Evolutionary conservation across 1,284 basidiomycete species (phyloP), one percentile per base, ranked within the genome.

Genomic region (Puccinia novopanici): DNA sequence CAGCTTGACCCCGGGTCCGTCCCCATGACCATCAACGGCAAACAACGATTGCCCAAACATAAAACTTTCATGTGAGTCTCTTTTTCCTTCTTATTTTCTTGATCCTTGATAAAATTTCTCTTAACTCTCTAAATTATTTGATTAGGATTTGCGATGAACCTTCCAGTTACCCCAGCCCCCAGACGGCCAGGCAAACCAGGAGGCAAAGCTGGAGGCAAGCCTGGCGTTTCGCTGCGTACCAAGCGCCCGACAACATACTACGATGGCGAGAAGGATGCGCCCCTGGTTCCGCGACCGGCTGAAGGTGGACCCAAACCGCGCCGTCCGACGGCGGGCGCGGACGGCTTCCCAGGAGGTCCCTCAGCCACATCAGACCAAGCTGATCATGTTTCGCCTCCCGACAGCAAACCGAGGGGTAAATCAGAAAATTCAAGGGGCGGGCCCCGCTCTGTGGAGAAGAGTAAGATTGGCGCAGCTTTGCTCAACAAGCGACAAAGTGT

Each of bases 401-500:
- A 52, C 13, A 37, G 22, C 10, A 30, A 10, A 22, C 19, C 9
- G 9, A 72, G 12, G 34, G 52, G 48, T 0, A 52, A 34, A 4
- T 27, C 52, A 17, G 55, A 27, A 50, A 50, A 50, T 45, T 37
- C 40, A 48, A 40, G 67, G 15, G 67, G 63, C 34, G 77, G 67
- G 1, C 54, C 55, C 19, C 40, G 55, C 42, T 59, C 67, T 37
- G 54, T 9, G 4, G 68, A 79, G 68, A 79, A 79, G 30, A 79
- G 52, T 71, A 84, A 84, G 78, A 83, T 85, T 73, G 84, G 84
- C 34, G 84, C 82, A 2, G 79, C 79, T 3, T 78, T 85, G 24
- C 82, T 84, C 72, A 85, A 84, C 82, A 84, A 84, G 81, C 81
- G 84, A 0, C 84, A 85, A 77, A 83, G 82, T 52, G 83, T 85